These are phyloP conservation scores for Phylloporus sp. DNA, from an alignment of 768 basidiomycete species.

Conservation along the genomic window DNA sequence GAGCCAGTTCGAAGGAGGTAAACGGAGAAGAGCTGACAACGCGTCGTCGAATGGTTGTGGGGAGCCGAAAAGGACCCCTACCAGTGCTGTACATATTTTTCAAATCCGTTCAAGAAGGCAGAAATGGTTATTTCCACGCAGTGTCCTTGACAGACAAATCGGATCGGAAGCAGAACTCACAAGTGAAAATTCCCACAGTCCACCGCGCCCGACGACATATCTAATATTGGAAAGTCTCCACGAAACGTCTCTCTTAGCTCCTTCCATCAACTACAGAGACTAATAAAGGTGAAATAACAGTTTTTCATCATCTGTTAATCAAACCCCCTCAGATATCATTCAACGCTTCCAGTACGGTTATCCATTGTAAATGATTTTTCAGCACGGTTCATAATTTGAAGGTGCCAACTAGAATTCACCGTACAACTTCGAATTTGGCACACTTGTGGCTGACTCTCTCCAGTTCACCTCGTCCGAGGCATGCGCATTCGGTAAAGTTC, in stretches of 20 bases:
- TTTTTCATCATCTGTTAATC: too few species aligned
- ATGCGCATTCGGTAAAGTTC: not conserved
- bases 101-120: too few species aligned
- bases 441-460: too few species aligned
- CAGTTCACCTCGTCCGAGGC: too few species aligned
- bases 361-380: not conserved
- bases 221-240: constrained; percentile 19
- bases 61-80: not conserved
- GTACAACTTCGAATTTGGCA: too few species aligned
- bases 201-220: constrained; percentile 15
- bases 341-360: not conserved
- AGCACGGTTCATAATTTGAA: too few species aligned
- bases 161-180: too few species aligned
- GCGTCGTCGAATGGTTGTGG: constrained; percentile 6
- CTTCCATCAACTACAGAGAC: not conserved
- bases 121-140: too few species aligned
- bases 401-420: too few species aligned
- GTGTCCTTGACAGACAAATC: not conserved
- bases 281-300: not conserved
- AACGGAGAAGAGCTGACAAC: not conserved
- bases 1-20: not conserved
- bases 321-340: not conserved
- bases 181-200: constrained; percentile 10
- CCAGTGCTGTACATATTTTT: constrained; percentile 1
- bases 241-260: not conserved